These are phyloP conservation scores for Pholiota molesta DNA, from an alignment of 768 basidiomycete species.

Conservation along the genomic window DNA sequence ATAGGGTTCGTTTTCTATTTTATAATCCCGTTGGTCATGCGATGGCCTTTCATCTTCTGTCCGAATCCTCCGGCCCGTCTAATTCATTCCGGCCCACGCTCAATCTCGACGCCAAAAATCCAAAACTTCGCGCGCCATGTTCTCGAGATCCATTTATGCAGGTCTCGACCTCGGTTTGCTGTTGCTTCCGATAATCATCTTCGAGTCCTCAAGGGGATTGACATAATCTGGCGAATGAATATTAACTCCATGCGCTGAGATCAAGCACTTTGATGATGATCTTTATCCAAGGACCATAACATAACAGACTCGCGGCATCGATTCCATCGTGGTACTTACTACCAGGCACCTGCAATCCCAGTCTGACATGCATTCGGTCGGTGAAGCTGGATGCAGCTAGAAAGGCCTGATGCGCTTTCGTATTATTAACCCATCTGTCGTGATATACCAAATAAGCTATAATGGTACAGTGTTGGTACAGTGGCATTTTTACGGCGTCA, in stretches of 20 bases:
- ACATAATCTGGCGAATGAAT: not conserved
- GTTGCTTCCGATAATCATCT: conserved; percentile 1
- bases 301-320: not conserved
- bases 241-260: not conserved
- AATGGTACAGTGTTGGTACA: not conserved
- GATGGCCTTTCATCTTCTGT: not conserved
- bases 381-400: not conserved
- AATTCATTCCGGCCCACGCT: not conserved
- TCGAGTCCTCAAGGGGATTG: conserved; percentile 2
- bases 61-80: not conserved
- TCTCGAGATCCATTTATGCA: not conserved
- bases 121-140: not conserved
- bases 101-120: not conserved
- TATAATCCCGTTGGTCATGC: not conserved
- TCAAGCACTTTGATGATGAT: not conserved
- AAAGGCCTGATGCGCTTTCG: not conserved
- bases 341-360: too few relatives aligned
- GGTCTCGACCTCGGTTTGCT: not conserved
- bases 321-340: not conserved
- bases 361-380: not conserved
- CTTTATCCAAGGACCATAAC: not conserved
- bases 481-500: conserved; percentile 1
- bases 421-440: not conserved
- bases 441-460: not conserved
- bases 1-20: conserved; percentile 10